Evolutionary conservation across 2,329 filamentous ascomycete species (phyloP).

Genomic region (Aureobasidium sp.): DNA sequence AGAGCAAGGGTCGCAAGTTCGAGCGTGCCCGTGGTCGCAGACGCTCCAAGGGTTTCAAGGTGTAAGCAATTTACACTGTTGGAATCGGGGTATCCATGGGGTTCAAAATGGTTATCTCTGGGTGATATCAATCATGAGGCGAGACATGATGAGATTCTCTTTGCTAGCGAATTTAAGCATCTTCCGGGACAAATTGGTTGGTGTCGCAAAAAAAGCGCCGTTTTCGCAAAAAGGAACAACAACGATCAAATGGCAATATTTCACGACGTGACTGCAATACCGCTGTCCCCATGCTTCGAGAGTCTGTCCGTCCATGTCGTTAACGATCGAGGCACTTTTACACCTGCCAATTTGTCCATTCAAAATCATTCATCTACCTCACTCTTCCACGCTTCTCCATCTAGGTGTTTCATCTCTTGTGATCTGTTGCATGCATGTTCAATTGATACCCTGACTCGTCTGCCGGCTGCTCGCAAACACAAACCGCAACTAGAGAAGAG

Average conservation of each 20-base stretch:
- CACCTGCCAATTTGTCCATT: background rate
- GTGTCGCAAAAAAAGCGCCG: slow-evolving; percentile 16
- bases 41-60: slow-evolving; percentile 99
- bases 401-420: background rate
- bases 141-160: slow-evolving; percentile 16
- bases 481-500: slow-evolving; percentile 10
- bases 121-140: slow-evolving; percentile 16
- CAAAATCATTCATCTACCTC: background rate
- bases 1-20: slow-evolving; percentile 99
- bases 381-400: background rate
- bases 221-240: slow-evolving; percentile 15
- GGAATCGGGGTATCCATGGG: slow-evolving; percentile 14
- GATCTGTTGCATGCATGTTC: background rate
- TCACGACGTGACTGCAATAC: slow-evolving; percentile 14
- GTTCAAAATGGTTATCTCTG: slow-evolving; percentile 18
- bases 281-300: background rate
- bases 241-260: slow-evolving; percentile 16
- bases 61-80: slow-evolving; percentile 54
- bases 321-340: slow-evolving; percentile 6
- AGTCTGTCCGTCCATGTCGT: slow-evolving; percentile 1
- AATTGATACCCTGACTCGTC: background rate
- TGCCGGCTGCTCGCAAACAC: slow-evolving; percentile 4
- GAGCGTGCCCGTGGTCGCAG: slow-evolving; percentile 98
- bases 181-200: slow-evolving; percentile 14
- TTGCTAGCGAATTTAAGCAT: slow-evolving; percentile 17